Base-by-base conservation (phyloP, 2,329 filamentous ascomycete species). In the Diaporthe capsici region DNA sequence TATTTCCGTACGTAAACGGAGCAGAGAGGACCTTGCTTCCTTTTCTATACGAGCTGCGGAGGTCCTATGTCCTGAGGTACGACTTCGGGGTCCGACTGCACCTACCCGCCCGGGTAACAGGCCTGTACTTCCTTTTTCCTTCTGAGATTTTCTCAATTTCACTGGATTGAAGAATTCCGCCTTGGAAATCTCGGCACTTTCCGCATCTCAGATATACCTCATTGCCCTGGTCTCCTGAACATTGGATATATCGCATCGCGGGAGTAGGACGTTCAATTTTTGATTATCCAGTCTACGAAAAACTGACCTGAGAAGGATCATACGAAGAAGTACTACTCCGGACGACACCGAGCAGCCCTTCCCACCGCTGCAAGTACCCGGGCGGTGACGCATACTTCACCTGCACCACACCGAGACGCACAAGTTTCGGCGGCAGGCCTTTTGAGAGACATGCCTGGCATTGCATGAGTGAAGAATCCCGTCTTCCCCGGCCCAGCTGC, bases 401-500 rank as follows among this genome's bases (percentile, higher is more conserved):
- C 39, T 58, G 47, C 72, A 70, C 22, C 42, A 67, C 25, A 57
- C 63, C 53, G 22, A 37, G 42, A 39, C 22, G 12, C 47, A 42
- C n/a, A 17, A 4, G 42, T 34, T 39, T 47, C 47, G 68, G 39
- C 51, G 37, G 20, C 58, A 57, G 22, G 42, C 49, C 20, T 31
- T 60, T 42, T 15, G 55, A 37, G 57, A 68, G 67, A 72, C 51
- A 75, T 76, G 72, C 60, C 37, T 73, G 44, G 58, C 34, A 65
- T 58, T 68, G 51, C 60, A 70, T 70, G 57, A 58, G 31, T 37
- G 63, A 31, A 55, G 72, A 25, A 39, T 34, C 10, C 22, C 25
- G 10, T 9, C 22, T 44, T 55, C 63, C 39, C 25, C 37, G 37
- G 53, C 58, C 49, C 34, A 55, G 25, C 31, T 25, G 34, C 49